Conservation (phyloP, 2,329 filamentous ascomycete genomes). For the Colletotrichum sp. region DNA sequence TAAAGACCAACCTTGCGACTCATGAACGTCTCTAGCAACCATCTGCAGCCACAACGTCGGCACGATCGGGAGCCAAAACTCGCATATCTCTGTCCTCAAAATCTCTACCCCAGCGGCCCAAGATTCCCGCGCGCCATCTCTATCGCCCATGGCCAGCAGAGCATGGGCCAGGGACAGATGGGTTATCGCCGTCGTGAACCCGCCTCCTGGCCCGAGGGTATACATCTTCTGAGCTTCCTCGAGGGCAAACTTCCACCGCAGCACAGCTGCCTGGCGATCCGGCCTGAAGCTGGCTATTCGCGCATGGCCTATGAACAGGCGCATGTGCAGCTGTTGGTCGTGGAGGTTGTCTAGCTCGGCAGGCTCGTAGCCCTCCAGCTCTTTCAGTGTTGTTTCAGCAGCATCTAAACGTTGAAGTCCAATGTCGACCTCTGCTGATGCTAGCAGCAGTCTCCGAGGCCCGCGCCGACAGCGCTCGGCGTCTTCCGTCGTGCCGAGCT, state of each 20-base stretch:
- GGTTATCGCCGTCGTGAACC: constrained; percentile 28
- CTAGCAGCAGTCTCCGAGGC: constrained; percentile 28
- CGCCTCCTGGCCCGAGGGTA: constrained; percentile 24
- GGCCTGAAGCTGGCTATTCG: constrained; percentile 8
- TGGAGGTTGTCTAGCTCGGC: constrained; percentile 30
- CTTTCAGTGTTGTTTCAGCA: constrained; percentile 16
- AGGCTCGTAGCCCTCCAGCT: constrained; percentile 22
- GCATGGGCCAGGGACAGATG: constrained; percentile 33
- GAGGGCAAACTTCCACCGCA: constrained; percentile 23
- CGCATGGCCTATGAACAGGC: constrained; percentile 28
- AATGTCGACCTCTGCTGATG: constrained; percentile 26
- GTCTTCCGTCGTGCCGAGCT: constrained; percentile 23
- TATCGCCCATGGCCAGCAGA: constrained; percentile 24
- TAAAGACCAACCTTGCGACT: constrained; percentile 31
- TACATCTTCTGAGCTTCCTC: constrained; percentile 23
- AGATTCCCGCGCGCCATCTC: background rate
- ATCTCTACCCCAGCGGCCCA: constrained; percentile 25
- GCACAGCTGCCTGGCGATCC: constrained; percentile 9
- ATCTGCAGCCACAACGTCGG: constrained; percentile 31
- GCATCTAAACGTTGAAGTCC: constrained; percentile 22
- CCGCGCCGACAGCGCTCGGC: constrained; percentile 22
- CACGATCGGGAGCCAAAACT: constrained; percentile 33
- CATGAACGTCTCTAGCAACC: constrained; percentile 28
- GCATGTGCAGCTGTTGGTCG: constrained; percentile 34
- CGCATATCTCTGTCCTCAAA: constrained; percentile 27